Evolutionary conservation across 352 stramenopile species (phyloP).

Genomic region (Globisporangium rhizosaccharum): DNA sequence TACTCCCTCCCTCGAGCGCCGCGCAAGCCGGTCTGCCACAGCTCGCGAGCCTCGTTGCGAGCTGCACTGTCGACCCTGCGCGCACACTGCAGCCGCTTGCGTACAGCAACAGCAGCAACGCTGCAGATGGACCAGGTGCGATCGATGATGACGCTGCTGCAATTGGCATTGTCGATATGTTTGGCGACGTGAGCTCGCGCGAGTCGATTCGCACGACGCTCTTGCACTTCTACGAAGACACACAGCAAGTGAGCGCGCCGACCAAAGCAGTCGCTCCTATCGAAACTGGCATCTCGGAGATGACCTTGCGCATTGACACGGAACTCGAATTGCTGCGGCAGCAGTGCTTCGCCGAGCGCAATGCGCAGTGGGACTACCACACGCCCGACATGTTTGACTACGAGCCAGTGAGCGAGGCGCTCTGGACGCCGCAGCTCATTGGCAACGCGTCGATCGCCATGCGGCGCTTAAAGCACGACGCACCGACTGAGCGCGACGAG

Average conservation of each 20-base stretch:
- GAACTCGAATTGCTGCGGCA: constrained; percentile 68
- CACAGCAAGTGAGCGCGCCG: constrained; percentile 20
- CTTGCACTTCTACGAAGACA: constrained; percentile 29
- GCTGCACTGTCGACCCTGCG: constrained; percentile 7
- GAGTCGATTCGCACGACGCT: constrained; percentile 37
- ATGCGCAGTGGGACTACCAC: constrained; percentile 50
- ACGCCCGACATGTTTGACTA: constrained; percentile 52
- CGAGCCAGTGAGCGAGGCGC: constrained; percentile 12
- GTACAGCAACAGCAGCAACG: not conserved
- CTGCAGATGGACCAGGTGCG: no score
- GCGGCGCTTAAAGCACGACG: constrained; percentile 32
- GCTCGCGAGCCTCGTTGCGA: constrained; percentile 21
- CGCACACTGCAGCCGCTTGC: not conserved
- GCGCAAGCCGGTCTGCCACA: constrained; percentile 23
- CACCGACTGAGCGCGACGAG: constrained; percentile 13
- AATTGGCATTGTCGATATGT: constrained; percentile 16
- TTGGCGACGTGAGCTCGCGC: constrained; percentile 23
- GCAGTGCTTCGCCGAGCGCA: constrained; percentile 72
- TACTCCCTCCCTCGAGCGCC: not conserved
- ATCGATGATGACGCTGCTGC: not conserved
- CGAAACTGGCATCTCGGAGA: constrained; percentile 25
- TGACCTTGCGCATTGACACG: constrained; percentile 73
- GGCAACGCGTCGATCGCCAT: constrained; percentile 33
- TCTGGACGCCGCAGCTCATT: constrained; percentile 36
- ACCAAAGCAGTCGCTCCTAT: not conserved